Base-by-base conservation (phyloP, 139 green algal species). In the Chlorella sp. region DNA sequence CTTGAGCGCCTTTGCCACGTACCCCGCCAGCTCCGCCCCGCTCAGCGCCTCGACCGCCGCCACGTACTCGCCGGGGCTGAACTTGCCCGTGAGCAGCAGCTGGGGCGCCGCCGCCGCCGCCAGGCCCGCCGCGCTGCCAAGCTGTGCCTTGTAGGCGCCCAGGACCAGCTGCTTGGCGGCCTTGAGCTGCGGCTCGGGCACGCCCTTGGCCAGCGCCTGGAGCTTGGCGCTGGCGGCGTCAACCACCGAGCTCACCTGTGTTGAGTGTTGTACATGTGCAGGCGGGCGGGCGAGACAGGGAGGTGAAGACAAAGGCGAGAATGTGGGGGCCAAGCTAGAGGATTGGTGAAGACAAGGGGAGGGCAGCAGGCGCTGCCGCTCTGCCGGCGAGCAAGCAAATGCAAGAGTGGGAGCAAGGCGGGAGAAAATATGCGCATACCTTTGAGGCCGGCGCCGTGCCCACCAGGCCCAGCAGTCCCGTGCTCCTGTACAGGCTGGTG, bases 101-200 rank as follows among this genome's bases (percentile, higher is more conserved):
- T 69, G 31, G 32, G 75, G 59, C 14, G 63, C 72, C 42, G 80
- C 72, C 3, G 55, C 17, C 1, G 68, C 31, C 5, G 61, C 62
- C 63, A 76, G 55, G 61, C 67, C 70, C 0, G 50, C 31, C 6
- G 31, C 62, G 33, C 60, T 76, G n/a, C 61, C 72, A 22, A 73
- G 62, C 17, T 59, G 2, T 3, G 51, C 62, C 35, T 72, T 74
- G 31, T 78, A 73, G 35, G 60, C 27, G 23, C 69, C 73, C 6
- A 85, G 36, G 2, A 73, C 80, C 68, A 82, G 30, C 31, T 35
- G 42, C 80, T 85, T 85, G 62, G 80, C 80, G 20, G 69, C 27
- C 24, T 50, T 65, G 49, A 85, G 73, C 69, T 78, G 69, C 14
- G n/a, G 30, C 24, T 85, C 80, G 31, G 63, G 35, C 1, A 80